Percentiles rank a stretch among this genome's conserved stretches.
phyloP scores from a whole-genome alignment of 2,329 filamentous ascomycete genomes.

The Pseudogymnoascus sp. region DNA sequence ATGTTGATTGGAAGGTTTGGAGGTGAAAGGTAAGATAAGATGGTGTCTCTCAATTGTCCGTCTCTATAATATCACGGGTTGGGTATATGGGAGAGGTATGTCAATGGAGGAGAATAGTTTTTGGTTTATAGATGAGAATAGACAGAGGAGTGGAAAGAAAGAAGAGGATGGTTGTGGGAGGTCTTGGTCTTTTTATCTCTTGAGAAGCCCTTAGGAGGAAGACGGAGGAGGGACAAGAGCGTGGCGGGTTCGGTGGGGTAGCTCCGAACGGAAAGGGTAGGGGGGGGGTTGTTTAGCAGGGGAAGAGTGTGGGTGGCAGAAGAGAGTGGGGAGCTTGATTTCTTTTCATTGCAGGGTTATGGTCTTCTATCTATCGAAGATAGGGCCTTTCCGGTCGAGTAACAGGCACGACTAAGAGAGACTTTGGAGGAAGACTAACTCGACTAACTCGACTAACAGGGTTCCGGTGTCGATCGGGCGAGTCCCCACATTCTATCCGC shows the following conservation, averaged over 20 bases:
- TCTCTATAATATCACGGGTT: constrained; percentile 5
- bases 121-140: neutral
- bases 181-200: constrained; percentile 3
- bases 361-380: neutral
- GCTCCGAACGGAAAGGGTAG: constrained; percentile 1
- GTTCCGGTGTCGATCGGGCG: neutral
- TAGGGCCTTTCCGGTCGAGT: constrained; percentile 5
- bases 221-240: neutral
- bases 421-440: neutral
- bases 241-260: constrained; percentile 1
- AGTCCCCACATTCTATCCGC: constrained; percentile 6
- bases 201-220: neutral
- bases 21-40: neutral
- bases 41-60: constrained; percentile 1
- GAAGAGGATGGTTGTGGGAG: neutral
- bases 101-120: constrained; percentile 3
- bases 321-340: constrained; percentile 7
- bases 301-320: neutral
- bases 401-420: constrained; percentile 5
- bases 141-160: neutral
- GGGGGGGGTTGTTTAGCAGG: neutral
- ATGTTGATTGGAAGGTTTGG: constrained; percentile 40
- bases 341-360: neutral
- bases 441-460: neutral
- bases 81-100: neutral